Evolutionary conservation across 441 rosid genomes (phyloP).

Genomic region (Melastoma candidum): DNA sequence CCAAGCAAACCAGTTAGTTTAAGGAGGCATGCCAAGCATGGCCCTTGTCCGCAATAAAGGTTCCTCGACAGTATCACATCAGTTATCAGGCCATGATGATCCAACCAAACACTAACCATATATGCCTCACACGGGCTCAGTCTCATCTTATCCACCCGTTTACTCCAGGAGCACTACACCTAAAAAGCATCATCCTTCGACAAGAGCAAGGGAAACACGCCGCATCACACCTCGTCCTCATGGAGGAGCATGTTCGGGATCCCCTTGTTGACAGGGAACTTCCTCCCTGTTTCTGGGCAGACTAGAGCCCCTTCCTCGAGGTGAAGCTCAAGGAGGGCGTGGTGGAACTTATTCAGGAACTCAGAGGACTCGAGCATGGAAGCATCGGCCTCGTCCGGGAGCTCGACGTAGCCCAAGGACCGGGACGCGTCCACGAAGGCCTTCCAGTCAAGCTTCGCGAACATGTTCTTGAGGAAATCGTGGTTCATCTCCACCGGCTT

Average conservation of each 20-base stretch:
- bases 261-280: constrained; percentile 29
- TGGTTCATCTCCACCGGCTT: constrained; percentile 61
- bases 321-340: constrained; percentile 79
- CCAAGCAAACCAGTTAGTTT: no score
- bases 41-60: no score
- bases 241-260: no score
- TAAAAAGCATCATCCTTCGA: no score
- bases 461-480: constrained; percentile 62
- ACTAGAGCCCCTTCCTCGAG: constrained; percentile 81
- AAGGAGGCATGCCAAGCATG: no score
- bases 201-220: no score
- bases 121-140: no score
- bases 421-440: constrained; percentile 60
- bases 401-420: constrained; percentile 37
- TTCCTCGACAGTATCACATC: no score
- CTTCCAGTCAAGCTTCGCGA: constrained; percentile 70
- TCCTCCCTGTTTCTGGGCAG: constrained; percentile 79
- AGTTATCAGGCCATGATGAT: no score
- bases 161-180: no score
- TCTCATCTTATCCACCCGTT: no score
- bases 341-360: constrained; percentile 61
- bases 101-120: no score
- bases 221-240: constrained; percentile 47
- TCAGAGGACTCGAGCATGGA: constrained; percentile 51
- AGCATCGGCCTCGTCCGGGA: constrained; percentile 52